Percentiles rank a stretch among this genome's conserved stretches.
Evolutionary conservation across 192 early-diverging fungal genomes (phyloP).

Genomic region (Haplosporangium gracile): DNA sequence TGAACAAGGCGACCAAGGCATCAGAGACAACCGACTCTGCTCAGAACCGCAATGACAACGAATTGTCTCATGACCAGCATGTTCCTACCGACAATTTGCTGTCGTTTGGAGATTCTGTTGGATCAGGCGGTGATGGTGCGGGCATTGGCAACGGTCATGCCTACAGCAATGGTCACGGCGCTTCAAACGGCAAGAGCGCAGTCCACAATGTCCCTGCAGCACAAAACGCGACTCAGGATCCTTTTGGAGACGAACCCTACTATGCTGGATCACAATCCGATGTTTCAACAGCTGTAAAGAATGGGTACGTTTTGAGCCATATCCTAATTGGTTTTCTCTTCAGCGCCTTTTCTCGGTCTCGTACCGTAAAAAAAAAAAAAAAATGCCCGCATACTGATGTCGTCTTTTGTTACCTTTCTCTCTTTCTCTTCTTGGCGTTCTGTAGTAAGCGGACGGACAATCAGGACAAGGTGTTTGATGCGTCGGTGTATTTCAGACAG

Average conservation of each 20-base stretch:
- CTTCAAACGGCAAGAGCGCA: constrained; percentile 21
- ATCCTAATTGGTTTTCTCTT: background rate
- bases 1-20: constrained; percentile 57
- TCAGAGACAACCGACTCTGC: constrained; percentile 42
- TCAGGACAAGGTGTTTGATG: constrained; percentile 55
- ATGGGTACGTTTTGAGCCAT: constrained; percentile 24
- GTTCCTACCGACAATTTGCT: constrained; percentile 27
- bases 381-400: background rate
- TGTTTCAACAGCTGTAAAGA: constrained; percentile 45
- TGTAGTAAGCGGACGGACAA: constrained; percentile 49
- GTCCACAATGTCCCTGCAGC: background rate
- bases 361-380: too few relatives aligned
- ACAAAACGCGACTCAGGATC: constrained; percentile 8
- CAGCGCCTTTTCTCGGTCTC: background rate
- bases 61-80: background rate
- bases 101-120: constrained; percentile 18
- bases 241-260: constrained; percentile 37
- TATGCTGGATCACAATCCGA: constrained; percentile 30
- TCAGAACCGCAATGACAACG: background rate
- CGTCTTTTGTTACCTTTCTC: background rate
- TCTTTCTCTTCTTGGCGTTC: background rate
- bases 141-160: constrained; percentile 19
- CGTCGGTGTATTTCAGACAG: constrained; percentile 45
- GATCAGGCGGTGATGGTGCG: constrained; percentile 1
- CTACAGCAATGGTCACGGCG: constrained; percentile 20